These are phyloP conservation scores for Euryodendron excelsum DNA, from an alignment of 148 eudicot genomes.

Conservation along the genomic window DNA sequence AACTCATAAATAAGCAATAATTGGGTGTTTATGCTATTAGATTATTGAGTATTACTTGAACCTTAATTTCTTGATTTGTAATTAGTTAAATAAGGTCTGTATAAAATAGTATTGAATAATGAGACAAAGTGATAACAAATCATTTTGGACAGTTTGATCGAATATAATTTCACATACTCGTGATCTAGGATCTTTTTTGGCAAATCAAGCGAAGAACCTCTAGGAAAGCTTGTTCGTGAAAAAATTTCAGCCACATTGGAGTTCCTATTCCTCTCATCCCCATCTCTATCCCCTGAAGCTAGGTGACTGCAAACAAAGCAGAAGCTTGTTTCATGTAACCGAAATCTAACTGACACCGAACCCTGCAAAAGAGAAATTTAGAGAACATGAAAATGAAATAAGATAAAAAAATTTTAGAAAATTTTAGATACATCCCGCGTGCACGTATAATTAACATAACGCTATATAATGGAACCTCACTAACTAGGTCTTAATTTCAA, in stretches of 20 bases:
- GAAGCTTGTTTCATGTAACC: constrained; percentile 50
- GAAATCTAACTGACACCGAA: constrained; percentile 38
- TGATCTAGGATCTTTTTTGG: constrained; percentile 48
- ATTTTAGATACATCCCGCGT: too few species aligned
- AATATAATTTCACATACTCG: constrained; percentile 33
- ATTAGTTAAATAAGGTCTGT: neutral
- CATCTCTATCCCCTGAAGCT: constrained; percentile 62
- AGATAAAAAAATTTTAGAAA: neutral
- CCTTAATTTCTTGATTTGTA: neutral
- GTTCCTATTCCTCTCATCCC: constrained; percentile 49
- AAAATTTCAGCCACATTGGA: constrained; percentile 42
- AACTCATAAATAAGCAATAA: constrained; percentile 2
- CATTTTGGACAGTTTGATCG: neutral
- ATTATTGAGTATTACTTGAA: neutral
- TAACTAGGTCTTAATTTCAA: too few species aligned
- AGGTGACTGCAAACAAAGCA: constrained; percentile 62
- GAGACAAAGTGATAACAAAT: neutral
- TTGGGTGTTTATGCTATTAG: constrained; percentile 3
- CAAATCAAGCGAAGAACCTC: constrained; percentile 26
- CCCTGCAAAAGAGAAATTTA: constrained; percentile 18
- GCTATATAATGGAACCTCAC: too few species aligned
- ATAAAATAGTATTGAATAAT: neutral
- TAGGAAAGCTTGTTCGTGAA: constrained; percentile 40
- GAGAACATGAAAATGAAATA: neutral
- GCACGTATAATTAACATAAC: too few species aligned